These are phyloP conservation scores for Phaffia australis DNA, from an alignment of 768 basidiomycete species.

Conservation along the genomic window DNA sequence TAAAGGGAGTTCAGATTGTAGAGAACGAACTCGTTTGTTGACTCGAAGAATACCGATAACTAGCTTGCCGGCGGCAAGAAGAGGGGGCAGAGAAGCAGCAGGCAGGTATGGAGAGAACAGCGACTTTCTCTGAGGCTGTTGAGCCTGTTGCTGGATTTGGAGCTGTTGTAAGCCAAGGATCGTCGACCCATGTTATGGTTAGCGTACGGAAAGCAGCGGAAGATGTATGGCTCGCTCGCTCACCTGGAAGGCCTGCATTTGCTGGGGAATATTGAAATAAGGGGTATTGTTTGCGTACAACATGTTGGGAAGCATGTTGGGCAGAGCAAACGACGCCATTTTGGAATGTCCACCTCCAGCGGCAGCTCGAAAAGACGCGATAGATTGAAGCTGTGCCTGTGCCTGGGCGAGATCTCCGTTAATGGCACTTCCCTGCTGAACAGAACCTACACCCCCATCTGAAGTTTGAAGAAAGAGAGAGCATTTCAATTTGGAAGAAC, in stretches of 20 bases:
- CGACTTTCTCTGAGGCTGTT: conserved; percentile 90
- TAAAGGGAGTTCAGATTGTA: neutral
- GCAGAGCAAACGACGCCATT: conserved; percentile 82
- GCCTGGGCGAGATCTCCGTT: conserved; percentile 75
- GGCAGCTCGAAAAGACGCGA: conserved; percentile 93
- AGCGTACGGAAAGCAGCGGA: neutral
- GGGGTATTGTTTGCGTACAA: conserved; percentile 32
- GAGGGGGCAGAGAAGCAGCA: conserved; percentile 89
- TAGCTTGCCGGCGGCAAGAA: conserved; percentile 90
- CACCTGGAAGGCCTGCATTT: conserved; percentile 82
- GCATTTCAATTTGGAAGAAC: neutral
- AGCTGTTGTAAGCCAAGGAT: conserved; percentile 39
- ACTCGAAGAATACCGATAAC: conserved; percentile 95
- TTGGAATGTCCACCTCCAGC: conserved; percentile 75
- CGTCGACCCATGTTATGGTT: too few species aligned
- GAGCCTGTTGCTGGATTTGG: conserved; percentile 84
- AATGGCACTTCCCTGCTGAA: conserved; percentile 18
- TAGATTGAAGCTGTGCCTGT: conserved; percentile 87
- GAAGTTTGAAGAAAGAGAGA: neutral
- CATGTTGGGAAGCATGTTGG: conserved; percentile 73
- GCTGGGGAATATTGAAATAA: conserved; percentile 67
- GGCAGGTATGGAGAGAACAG: conserved; percentile 97
- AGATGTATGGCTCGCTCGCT: neutral
- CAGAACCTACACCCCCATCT: conserved; percentile 28
- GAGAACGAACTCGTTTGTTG: conserved; percentile 59